A percentile compares a stretch with the other conserved stretches of the same genome.
These are phyloP conservation scores for Corylus avellana DNA, from an alignment of 306 rosid genomes.

Conservation along the genomic window DNA sequence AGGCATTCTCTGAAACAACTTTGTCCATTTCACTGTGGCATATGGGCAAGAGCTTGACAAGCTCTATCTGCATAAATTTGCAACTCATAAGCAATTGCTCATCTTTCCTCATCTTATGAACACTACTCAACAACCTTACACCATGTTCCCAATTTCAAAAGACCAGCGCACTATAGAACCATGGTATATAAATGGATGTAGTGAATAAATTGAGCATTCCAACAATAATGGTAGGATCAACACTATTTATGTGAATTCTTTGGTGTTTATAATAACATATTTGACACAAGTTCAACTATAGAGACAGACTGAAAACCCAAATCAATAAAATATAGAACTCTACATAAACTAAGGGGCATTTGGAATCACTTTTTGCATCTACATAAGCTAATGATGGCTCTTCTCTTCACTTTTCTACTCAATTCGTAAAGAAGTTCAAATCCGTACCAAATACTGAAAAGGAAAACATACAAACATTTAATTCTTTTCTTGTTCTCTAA, in stretches of 20 bases:
- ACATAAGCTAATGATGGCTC: neutral
- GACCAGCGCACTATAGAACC: neutral
- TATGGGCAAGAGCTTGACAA: conserved; percentile 57
- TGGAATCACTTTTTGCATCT: neutral
- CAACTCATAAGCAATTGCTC: conserved; percentile 22
- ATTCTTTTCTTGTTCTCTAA: neutral
- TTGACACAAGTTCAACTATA: neutral
- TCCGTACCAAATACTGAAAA: neutral
- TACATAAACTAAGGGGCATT: neutral
- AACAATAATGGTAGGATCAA: neutral
- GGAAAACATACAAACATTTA: neutral
- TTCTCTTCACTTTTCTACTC: neutral
- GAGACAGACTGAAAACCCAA: neutral
- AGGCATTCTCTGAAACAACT: conserved; percentile 54
- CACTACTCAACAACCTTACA: neutral
- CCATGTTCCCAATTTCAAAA: neutral
- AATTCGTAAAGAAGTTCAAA: neutral
- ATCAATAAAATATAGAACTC: neutral
- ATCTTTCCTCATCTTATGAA: conserved; percentile 2
- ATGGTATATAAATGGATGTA: neutral
- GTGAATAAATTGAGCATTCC: neutral
- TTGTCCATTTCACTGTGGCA: conserved; percentile 89
- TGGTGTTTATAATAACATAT: neutral
- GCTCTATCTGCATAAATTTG: conserved; percentile 59
- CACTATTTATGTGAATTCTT: neutral